Evolutionary conservation across 441 rosid species (phyloP), one percentile per base, ranked within the genome.

Genomic region (Aquilaria agallochum): DNA sequence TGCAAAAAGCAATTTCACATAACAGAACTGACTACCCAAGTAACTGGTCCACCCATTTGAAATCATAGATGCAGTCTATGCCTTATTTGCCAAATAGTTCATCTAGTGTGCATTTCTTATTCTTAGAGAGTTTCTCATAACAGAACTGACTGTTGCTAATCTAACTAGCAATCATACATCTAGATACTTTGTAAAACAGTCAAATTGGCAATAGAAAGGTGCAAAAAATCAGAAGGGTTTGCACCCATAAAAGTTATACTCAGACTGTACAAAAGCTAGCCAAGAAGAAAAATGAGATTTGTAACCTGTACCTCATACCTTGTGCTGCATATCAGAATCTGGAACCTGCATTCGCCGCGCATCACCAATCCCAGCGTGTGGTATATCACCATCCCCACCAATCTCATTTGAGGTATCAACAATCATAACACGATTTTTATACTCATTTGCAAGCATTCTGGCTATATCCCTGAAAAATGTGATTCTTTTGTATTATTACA

Each of bases 321-420:
- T 79, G 70, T 94, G 98, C 73, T 94, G 98, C 85, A 80, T 73
- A 59, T 87, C 89, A 69, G 85, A 79, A 74, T 87, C 72, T 31
- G 90, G 92, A 15, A 94, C 98, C 79, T 94, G 98, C 98, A 94
- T 88, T 69, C 97, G 80, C 49, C 98, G 88, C 69, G 97, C 96
- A 75, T 80, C 81, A 53, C 98, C 97, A 14, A 94, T 94, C 68
- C 96, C 96, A 50, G 89, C 84, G 81, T 94, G 97, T 53, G 97
- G 97, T 68, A 94, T 90, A 80, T 94, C 96, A 56, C 97, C 97
- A 84, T 94, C 96, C 47, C 98, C 98, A 70, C 98, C 97, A 14
- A 94, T 94, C 86, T 94, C 98, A 73, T 85, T 94, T 33, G 96
- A 88, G 60, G 97, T 90, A 58, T 94, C 97, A 76, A 94, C 96